Percentiles rank a stretch among this genome's conserved stretches.
Conservation (phyloP, 805 yeast species). For the Dipodascus geniculatus region DNA sequence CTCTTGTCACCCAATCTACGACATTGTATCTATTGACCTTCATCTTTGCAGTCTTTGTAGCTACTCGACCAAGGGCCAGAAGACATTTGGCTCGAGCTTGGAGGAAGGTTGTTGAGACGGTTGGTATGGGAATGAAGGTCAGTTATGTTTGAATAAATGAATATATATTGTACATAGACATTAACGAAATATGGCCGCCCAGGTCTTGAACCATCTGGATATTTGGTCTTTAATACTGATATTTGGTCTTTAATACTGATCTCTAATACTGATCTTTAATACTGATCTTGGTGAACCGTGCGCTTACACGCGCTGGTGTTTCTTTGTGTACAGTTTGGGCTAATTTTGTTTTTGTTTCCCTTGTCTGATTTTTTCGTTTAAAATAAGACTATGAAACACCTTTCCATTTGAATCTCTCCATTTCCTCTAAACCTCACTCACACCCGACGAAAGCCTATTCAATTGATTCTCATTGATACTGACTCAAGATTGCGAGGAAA, state of each 20-base stretch:
- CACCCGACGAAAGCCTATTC: not conserved
- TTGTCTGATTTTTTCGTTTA: not conserved
- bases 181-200: no score
- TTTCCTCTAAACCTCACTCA: no score
- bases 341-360: not conserved
- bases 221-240: not conserved
- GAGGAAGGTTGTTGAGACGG: not conserved
- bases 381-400: not conserved
- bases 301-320: not conserved
- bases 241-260: no score
- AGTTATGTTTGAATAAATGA: not conserved
- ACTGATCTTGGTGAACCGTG: not conserved
- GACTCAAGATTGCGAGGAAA: not conserved
- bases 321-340: not conserved
- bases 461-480: not conserved
- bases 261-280: no score
- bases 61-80: not conserved
- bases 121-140: not conserved
- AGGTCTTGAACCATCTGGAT: not conserved
- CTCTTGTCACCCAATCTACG: not conserved
- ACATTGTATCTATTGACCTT: not conserved
- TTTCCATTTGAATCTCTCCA: not conserved
- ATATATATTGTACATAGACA: not conserved
- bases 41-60: not conserved
- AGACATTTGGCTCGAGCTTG: not conserved